phyloP scores from a whole-genome alignment of 2,329 filamentous ascomycete genomes.

The Alternaria burnsii region DNA sequence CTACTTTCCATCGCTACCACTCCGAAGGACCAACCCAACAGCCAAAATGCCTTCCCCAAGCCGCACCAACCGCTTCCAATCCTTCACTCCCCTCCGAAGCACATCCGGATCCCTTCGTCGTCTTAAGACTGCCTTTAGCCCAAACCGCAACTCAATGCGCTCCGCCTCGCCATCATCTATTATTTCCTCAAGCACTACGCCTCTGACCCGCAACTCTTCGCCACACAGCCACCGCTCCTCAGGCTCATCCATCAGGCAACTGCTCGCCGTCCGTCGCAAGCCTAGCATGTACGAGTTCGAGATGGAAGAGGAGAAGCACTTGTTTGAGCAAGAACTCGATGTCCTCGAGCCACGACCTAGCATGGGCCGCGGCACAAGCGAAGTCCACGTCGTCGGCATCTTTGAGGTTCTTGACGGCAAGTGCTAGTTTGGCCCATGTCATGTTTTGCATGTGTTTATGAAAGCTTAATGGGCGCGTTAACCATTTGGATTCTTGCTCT shows the following conservation, averaged over 20 bases:
- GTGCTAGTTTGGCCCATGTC: slow-evolving; percentile 23
- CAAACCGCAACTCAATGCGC: slow-evolving; percentile 40
- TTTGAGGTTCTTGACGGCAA: slow-evolving; percentile 51
- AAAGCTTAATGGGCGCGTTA: not conserved
- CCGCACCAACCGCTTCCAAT: slow-evolving; percentile 51
- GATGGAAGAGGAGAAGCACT: slow-evolving; percentile 45
- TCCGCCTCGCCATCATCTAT: slow-evolving; percentile 33
- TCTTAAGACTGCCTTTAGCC: slow-evolving; percentile 48
- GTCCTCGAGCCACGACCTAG: slow-evolving; percentile 47
- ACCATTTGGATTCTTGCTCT: not conserved
- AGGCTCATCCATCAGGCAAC: slow-evolving; percentile 37
- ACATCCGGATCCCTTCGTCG: slow-evolving; percentile 41
- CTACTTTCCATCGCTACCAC: slow-evolving; percentile 1
- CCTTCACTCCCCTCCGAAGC: slow-evolving; percentile 47
- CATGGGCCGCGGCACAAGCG: slow-evolving; percentile 18
- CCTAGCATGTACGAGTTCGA: slow-evolving; percentile 47
- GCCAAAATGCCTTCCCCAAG: slow-evolving; percentile 40
- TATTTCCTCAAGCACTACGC: slow-evolving; percentile 38
- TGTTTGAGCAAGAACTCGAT: slow-evolving; percentile 41
- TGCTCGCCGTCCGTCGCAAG: slow-evolving; percentile 46
- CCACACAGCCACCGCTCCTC: slow-evolving; percentile 42
- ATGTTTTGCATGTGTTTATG: slow-evolving; percentile 9
- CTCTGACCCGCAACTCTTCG: slow-evolving; percentile 40
- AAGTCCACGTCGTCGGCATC: slow-evolving; percentile 48
- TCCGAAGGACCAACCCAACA: slow-evolving; percentile 12